Base-by-base conservation (phyloP, 2,329 filamentous ascomycete genomes). In the Penicillium crustosum region DNA sequence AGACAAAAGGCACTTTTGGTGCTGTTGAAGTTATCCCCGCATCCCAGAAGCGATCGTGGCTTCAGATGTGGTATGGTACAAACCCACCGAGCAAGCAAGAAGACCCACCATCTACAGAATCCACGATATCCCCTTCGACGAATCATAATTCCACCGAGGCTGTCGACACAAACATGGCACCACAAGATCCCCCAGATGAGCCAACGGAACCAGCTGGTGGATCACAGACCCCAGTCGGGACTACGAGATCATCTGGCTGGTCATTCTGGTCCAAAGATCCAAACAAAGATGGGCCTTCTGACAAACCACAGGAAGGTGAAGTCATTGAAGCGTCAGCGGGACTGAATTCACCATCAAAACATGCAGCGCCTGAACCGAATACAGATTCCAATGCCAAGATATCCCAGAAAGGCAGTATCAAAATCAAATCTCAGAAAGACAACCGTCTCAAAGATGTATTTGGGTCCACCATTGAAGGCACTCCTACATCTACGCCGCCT, bases 31-130 rank as follows among this genome's bases (percentile, higher is more conserved):
- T 49, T 10, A 39, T 44, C 7, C 57, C 68, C 4, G 61, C 52
- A 13, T 55, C 72, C 29, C 70, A 72, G 39, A 79, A 75, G 56
- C 70, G 75, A 51, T 77, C 75, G 43, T 79, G 76, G 78, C 68
- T 78, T 56, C 76, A 78, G 57, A 76, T 79, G 71, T 78, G 73
- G 77, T 72, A 72, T 57, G 72, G 73, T 43, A 62, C 66, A 13
- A 62, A 62, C 25, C 60, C 68, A 25, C 51, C 66, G 25, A 61
- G 53, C 27, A 71, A 70, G 48, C 57, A 63, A 33, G 57, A 60
- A 53, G 65, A 74, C 53, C 63, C 69, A 38, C 42, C 64, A 51
- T 48, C 54, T 45, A 54, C 64, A 44, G 60, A 65, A 21, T 43
- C 60, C 15, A 48, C 54, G 21, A 56, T 55, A 12, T 23, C 59